A percentile compares a stretch with the other conserved stretches of the same genome.
Conservation (phyloP, 805 yeast species). For the Yamadazyma olivae region DNA sequence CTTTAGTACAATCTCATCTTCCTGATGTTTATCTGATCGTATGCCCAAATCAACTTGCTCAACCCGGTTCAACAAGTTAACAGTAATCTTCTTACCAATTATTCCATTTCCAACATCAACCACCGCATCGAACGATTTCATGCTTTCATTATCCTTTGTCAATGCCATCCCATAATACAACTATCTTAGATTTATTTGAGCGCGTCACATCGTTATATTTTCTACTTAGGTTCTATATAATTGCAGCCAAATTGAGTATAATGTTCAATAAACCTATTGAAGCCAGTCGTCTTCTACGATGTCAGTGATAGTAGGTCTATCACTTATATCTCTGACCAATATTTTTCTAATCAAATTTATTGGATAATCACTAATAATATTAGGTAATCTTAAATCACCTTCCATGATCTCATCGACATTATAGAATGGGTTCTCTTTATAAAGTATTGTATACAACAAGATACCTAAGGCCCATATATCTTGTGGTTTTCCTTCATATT, state of each 20-base stretch:
- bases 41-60: slow-evolving; percentile 7
- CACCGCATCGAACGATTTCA: slow-evolving; percentile 9
- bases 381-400: slow-evolving; percentile 75
- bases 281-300: slow-evolving; percentile 71
- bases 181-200: neutral
- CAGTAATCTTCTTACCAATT: slow-evolving; percentile 4
- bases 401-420: slow-evolving; percentile 95
- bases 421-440: slow-evolving; percentile 93
- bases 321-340: slow-evolving; percentile 60
- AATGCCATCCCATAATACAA: neutral
- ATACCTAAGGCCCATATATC: slow-evolving; percentile 98
- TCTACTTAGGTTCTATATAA: no score
- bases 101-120: slow-evolving; percentile 3
- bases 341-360: slow-evolving; percentile 60
- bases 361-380: slow-evolving; percentile 59
- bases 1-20: slow-evolving; percentile 6
- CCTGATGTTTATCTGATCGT: no score
- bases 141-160: no score
- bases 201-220: slow-evolving; percentile 2
- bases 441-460: slow-evolving; percentile 80
- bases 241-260: no score
- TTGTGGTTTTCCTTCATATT: slow-evolving; percentile 90
- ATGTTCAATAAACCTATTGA: no score
- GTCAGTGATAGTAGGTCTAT: slow-evolving; percentile 73
- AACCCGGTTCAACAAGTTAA: slow-evolving; percentile 1